Base-by-base conservation (phyloP, 371 early-diverging fungal genomes). In the Umbelopsis sp. region DNA sequence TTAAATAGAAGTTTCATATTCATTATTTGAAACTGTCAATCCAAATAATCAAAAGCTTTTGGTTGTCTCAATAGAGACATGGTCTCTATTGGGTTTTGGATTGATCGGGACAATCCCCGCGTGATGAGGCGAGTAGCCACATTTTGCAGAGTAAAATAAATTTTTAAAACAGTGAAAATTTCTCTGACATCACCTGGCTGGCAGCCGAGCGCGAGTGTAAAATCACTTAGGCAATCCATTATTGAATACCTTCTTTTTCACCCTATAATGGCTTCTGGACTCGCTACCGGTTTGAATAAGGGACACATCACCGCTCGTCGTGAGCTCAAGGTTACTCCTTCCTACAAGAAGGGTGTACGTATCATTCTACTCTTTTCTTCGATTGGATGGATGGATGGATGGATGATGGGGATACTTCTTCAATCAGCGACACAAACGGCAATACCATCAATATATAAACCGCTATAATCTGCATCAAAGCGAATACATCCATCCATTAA, bases 291-390 rank as follows among this genome's bases (percentile, higher is more conserved):
- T 74, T 77, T 85, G 79, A 95, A 93, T 90, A 86, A 87, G 76
- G 96, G 96, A 67, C 95, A 92, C 90, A 84, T 92, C 89, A 91
- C 92, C 80, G 89, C 97, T 70, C 86, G 82, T 73, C 93, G 94
- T 72, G 91, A 86, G 74, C 83, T 91, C 77, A 87, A 88, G 84
- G 84, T 81, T 52, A 93, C 94, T 86, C 92, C 92, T 69, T 84
- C 91, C 72, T 83, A 90, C 87, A 83, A 87, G 80, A 96, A 94
- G 88, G 94, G 95, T 70, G 96, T 95, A 87, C 81, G 93, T 91
- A 83, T 78, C 76, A 32, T 35, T 53, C 22, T 63, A 41, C 41
- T 41, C 41, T 41, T 41, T 41, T 24, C 20, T 41, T 63, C 72
- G 77, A 78, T 75, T 69, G 69, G 57, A 63, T 25, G 38, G 50